phyloP scores from a whole-genome alignment of 2,329 filamentous ascomycete genomes.

The Cryphonectria naterciae region DNA sequence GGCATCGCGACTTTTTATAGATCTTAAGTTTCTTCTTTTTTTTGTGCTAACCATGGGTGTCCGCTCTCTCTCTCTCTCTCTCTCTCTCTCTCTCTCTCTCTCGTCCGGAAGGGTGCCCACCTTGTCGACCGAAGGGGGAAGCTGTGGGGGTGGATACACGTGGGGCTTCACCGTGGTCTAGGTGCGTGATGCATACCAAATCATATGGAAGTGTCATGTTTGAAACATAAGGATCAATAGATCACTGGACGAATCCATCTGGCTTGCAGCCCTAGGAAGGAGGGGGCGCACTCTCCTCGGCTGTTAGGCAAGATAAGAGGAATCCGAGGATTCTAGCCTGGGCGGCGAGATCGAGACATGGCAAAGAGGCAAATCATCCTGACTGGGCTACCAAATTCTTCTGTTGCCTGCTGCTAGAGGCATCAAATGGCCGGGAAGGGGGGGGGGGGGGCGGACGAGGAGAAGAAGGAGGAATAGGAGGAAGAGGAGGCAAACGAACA shows the following conservation, averaged over 20 bases:
- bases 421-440: neutral
- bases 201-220: conserved; percentile 10
- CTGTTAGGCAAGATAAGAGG: neutral
- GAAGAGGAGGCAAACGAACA: neutral
- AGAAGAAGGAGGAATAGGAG: neutral
- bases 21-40: neutral
- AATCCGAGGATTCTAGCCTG: neutral
- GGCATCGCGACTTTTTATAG: conserved; percentile 4
- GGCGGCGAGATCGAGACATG: neutral
- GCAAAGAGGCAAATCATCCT: neutral
- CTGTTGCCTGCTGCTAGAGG: neutral
- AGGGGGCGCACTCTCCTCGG: neutral
- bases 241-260: conserved; percentile 1
- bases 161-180: conserved; percentile 5
- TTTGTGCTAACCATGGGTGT: neutral
- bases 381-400: neutral
- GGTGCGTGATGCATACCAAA: conserved; percentile 8
- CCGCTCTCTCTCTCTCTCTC: too few relatives aligned
- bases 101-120: neutral
- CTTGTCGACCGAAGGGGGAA: neutral
- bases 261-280: neutral
- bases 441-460: neutral
- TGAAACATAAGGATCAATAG: conserved; percentile 10
- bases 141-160: conserved; percentile 9
- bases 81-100: too few relatives aligned